phyloP scores from a whole-genome alignment of 192 early-diverging fungal genomes.

The Pilobolus umbonatus region DNA sequence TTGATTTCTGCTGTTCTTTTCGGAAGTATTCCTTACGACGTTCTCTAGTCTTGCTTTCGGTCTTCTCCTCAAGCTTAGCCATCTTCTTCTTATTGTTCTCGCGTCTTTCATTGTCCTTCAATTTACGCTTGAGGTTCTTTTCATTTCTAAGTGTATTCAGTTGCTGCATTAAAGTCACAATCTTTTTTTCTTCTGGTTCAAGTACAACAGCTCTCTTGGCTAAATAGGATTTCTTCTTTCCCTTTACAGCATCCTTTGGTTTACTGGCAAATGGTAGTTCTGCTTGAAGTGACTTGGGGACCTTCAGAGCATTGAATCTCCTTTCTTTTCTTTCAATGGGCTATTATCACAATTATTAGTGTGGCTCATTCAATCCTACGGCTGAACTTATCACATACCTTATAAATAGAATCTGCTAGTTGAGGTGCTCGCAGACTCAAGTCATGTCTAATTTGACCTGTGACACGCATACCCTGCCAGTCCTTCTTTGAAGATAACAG shows the following conservation, averaged over 20 bases:
- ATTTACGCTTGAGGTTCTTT: conserved; percentile 74
- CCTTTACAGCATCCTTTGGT: conserved; percentile 64
- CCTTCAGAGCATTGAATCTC: conserved; percentile 75
- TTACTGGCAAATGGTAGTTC: conserved; percentile 86
- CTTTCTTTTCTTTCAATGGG: conserved; percentile 71
- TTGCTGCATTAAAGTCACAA: conserved; percentile 77
- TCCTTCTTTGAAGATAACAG: conserved; percentile 67
- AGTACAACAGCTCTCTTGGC: conserved; percentile 80
- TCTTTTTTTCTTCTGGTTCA: conserved; percentile 88
- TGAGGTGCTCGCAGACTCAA: conserved; percentile 59
- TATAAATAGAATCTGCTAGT: conserved; percentile 86
- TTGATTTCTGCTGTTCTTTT: conserved; percentile 37
- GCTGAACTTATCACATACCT: conserved; percentile 34
- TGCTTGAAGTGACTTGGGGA: conserved; percentile 78
- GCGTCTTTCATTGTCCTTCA: conserved; percentile 51
- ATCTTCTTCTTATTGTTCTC: conserved; percentile 51
- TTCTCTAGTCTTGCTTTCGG: conserved; percentile 55
- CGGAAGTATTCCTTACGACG: conserved; percentile 64
- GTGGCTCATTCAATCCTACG: neutral
- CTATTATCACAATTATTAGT: conserved; percentile 22
- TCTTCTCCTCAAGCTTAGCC: conserved; percentile 42
- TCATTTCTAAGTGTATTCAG: conserved; percentile 86
- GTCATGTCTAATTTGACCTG: conserved; percentile 77
- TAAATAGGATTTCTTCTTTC: conserved; percentile 46
- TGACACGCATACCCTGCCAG: conserved; percentile 88